These are phyloP conservation scores for Diplotaxis tenuifolia DNA, from an alignment of 345 rosid species.

Conservation along the genomic window DNA sequence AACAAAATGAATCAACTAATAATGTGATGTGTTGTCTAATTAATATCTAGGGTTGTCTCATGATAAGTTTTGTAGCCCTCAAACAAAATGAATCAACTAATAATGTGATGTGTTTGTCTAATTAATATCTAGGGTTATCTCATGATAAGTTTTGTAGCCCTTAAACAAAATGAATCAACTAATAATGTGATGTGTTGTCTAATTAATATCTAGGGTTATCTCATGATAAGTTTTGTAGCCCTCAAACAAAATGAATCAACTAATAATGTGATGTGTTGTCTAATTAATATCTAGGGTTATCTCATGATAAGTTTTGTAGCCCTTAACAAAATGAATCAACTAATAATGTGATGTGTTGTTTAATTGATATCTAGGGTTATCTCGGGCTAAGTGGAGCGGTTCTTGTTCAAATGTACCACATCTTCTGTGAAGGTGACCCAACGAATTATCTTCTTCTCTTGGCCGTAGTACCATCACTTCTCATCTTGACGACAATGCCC, in stretches of 20 bases:
- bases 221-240: too few species aligned
- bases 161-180: too few species aligned
- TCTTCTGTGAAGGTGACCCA: slow-evolving; percentile 52
- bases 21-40: too few species aligned
- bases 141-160: slow-evolving; percentile 82
- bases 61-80: not conserved
- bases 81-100: not conserved
- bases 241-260: too few species aligned
- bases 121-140: slow-evolving; percentile 59
- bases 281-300: too few species aligned
- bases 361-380: slow-evolving; percentile 52
- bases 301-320: not conserved
- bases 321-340: not conserved
- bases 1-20: too few species aligned
- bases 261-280: too few species aligned
- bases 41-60: too few species aligned
- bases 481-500: slow-evolving; percentile 57
- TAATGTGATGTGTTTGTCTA: not conserved
- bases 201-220: too few species aligned
- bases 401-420: slow-evolving; percentile 65
- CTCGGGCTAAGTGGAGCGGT: slow-evolving; percentile 88
- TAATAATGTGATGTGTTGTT: not conserved
- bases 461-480: slow-evolving; percentile 58
- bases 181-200: too few species aligned
- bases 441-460: slow-evolving; percentile 64